Evolutionary conservation across 139 green algal species (phyloP).

Genomic region (Astrephomene gubernaculifera): DNA sequence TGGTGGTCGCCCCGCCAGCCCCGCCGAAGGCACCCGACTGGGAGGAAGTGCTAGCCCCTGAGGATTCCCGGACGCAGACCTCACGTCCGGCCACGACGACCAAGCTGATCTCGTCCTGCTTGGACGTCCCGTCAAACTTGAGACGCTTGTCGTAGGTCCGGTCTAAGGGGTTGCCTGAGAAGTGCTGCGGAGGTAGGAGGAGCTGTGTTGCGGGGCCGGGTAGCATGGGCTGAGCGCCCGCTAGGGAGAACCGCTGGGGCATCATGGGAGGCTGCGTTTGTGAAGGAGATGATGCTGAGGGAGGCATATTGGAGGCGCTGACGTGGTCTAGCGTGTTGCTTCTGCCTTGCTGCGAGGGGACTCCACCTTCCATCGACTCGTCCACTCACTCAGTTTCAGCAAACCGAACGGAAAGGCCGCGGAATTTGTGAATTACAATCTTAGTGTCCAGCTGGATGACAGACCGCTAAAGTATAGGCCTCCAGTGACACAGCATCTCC

Average conservation of each 20-base stretch:
- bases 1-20: neutral
- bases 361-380: too few species aligned
- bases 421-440: too few species aligned
- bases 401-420: too few species aligned
- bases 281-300: too few species aligned
- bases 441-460: too few species aligned
- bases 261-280: too few species aligned
- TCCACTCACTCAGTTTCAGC: too few species aligned
- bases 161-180: slow-evolving; percentile 57
- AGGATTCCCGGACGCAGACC: slow-evolving; percentile 53
- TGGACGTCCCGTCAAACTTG: slow-evolving; percentile 51
- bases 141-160: slow-evolving; percentile 37
- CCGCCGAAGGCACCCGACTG: neutral
- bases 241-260: neutral
- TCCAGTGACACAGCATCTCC: too few species aligned
- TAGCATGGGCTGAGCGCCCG: slow-evolving; percentile 1
- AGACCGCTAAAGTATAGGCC: too few species aligned
- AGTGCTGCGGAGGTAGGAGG: slow-evolving; percentile 43
- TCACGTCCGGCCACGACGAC: slow-evolving; percentile 62
- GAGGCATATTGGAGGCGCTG: too few species aligned
- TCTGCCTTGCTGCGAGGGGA: too few species aligned
- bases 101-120: slow-evolving; percentile 56
- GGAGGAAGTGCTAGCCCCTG: neutral
- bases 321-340: too few species aligned
- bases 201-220: neutral